These are phyloP conservation scores for Diaporthe amygdali DNA, from an alignment of 2,329 filamentous ascomycete genomes.

Conservation along the genomic window DNA sequence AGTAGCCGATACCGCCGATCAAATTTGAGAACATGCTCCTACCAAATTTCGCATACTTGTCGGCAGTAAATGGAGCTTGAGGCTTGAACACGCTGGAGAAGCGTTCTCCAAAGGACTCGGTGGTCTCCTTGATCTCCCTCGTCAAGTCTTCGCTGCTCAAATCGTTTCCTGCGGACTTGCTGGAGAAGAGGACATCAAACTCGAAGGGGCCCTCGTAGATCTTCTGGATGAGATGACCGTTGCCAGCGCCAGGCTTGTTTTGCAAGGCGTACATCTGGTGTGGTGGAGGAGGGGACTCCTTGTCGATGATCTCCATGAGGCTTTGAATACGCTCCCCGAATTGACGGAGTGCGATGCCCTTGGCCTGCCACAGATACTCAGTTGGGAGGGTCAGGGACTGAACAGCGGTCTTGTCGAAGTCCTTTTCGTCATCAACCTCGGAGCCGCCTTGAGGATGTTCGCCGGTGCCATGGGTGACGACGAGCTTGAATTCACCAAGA, in stretches of 20 bases:
- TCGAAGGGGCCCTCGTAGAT: constrained; percentile 89
- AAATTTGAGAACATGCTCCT: constrained; percentile 94
- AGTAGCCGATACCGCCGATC: constrained; percentile 93
- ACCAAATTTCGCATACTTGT: constrained; percentile 79
- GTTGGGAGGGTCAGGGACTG: constrained; percentile 70
- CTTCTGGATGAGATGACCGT: constrained; percentile 89
- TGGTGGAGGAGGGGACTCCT: constrained; percentile 71
- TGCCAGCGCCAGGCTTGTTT: constrained; percentile 73
- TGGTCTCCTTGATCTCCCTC: constrained; percentile 69
- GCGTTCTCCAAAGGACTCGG: constrained; percentile 72
- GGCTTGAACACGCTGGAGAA: constrained; percentile 77
- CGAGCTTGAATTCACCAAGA: constrained; percentile 81
- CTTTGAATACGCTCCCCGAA: constrained; percentile 56
- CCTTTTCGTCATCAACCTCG: constrained; percentile 69
- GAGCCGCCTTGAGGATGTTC: constrained; percentile 69
- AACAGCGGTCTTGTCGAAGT: constrained; percentile 77
- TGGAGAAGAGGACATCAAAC: constrained; percentile 92
- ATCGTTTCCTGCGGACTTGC: constrained; percentile 67
- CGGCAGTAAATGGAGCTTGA: constrained; percentile 74
- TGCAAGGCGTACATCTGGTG: constrained; percentile 83
- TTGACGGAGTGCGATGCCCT: constrained; percentile 62
- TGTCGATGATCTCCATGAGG: constrained; percentile 49
- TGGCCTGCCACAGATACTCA: constrained; percentile 83
- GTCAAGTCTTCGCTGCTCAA: constrained; percentile 69
- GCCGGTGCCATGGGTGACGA: constrained; percentile 73